Evolutionary conservation across 2,329 filamentous ascomycete species (phyloP).

Genomic region (Berkeleyomyces rouxiae): DNA sequence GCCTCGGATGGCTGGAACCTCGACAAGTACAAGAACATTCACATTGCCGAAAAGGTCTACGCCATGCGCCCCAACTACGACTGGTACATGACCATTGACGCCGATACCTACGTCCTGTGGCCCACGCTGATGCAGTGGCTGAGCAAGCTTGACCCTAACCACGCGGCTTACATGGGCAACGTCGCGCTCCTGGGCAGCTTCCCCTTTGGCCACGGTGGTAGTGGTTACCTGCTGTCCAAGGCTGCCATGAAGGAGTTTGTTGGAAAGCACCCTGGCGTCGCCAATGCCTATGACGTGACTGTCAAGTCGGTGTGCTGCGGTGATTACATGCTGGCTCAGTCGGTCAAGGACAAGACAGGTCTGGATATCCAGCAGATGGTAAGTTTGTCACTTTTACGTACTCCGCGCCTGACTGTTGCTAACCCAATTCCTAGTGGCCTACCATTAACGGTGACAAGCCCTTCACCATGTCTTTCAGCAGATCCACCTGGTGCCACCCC

Average conservation of each 20-base stretch:
- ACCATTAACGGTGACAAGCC: slow-evolving; percentile 41
- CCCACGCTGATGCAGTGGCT: slow-evolving; percentile 35
- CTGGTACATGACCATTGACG: slow-evolving; percentile 45
- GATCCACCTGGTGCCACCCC: slow-evolving; percentile 37
- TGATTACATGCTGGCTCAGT: slow-evolving; percentile 32
- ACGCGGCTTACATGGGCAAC: slow-evolving; percentile 34
- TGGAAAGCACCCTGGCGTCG: slow-evolving; percentile 26
- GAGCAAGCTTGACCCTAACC: slow-evolving; percentile 24
- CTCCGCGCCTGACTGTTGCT: neutral
- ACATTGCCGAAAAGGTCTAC: slow-evolving; percentile 40
- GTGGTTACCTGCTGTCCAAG: slow-evolving; percentile 36
- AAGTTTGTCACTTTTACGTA: slow-evolving; percentile 17
- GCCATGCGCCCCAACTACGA: slow-evolving; percentile 32
- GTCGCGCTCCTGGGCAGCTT: slow-evolving; percentile 26
- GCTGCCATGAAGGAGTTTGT: slow-evolving; percentile 33
- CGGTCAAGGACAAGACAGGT: slow-evolving; percentile 28
- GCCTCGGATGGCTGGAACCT: slow-evolving; percentile 32
- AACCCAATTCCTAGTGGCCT: slow-evolving; percentile 26
- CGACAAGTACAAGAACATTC: slow-evolving; percentile 47
- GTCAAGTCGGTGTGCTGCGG: slow-evolving; percentile 32
- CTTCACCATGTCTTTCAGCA: slow-evolving; percentile 29
- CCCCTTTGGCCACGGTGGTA: slow-evolving; percentile 39
- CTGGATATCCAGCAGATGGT: slow-evolving; percentile 27
- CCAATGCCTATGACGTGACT: slow-evolving; percentile 28
- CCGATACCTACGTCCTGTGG: slow-evolving; percentile 41